Evolutionary conservation across 768 basidiomycete species (phyloP), one percentile per base, ranked within the genome.

Genomic region (Pulveroboletus sp.): DNA sequence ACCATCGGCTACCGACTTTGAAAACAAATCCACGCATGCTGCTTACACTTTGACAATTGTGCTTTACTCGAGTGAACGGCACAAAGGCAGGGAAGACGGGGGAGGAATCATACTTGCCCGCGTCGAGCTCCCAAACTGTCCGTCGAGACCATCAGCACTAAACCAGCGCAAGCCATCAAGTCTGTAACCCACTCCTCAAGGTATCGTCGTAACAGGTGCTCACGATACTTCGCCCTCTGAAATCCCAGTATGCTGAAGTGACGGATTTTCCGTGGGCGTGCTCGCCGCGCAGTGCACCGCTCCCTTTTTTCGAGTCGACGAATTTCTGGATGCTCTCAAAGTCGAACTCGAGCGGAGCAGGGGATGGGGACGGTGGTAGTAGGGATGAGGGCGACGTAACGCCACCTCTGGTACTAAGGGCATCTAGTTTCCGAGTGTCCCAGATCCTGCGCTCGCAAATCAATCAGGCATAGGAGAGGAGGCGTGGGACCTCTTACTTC

Each of bases 171-270:
- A 45, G 12, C 31, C 11, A 41, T 12, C 6, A 6, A 11, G 17
- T 5, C 0, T 28, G 41, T 6, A 37, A 75, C 84, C 58, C 60
- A 91, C 90, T 58, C 58, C 87, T 74, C 32, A 93, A 55, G 3
- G 76, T 78, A 68, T 93, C 83, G 56, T 93, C 90, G 56, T 93
- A 93, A 63, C 84, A 83, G 5, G 90, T 93, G 65, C 87, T 90
- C 42, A 92, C 82, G 52, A 93, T 82, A 45, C 79, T 74, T 26
- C 86, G 78, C 3, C 90, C 90, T 49, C 83, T 73, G 3, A 89
- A 80, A 65, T 92, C 89, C 90, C 90, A 93, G 57, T 85, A 91
- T 0, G 86, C 90, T 14, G 90, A 83, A 54, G 84, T 91, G 39
- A 82, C 86, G 14, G 86, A 86, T 63, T 88, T 87, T 49, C 79